Evolutionary conservation across 2,329 filamentous ascomycete genomes (phyloP), one percentile per base, ranked within the genome.

Genomic region (Bipolaris zeicola): DNA sequence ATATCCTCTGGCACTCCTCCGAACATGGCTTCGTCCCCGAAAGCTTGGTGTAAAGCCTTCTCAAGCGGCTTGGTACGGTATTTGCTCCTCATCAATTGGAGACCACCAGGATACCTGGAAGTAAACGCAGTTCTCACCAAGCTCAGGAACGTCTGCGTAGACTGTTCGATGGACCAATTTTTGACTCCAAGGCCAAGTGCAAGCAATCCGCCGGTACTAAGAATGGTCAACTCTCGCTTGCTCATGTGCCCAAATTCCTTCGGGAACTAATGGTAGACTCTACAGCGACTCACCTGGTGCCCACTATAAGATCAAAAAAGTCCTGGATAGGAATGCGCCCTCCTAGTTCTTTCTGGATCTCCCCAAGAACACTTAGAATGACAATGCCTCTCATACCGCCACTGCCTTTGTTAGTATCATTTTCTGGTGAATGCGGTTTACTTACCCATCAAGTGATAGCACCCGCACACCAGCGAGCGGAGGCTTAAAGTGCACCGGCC

Each of bases 231-330:
- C 8, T 10, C 8, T 28, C 26, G 8, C 26, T 28, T 28, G 26
- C 26, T 28, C 26, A 28, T 28, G 8, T 28, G 26, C 26, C 26
- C 7, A 28, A 28, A 28, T 8, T 10, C 26, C 26, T 28, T 28
- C 3, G 26, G 26, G 26, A 28, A 28, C 8, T 28, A 28, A 28
- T 28, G 7, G 26, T 28, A 28, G 8, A 28, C 26, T 28, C 26
- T 28, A 10, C 7, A 39, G 20, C 16, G 5, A 39, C 16, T 28
- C 33, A 65, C 66, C 66, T 66, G 3, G 61, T 67, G 20, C 66
- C 66, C 16, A 66, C 76, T 22, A 83, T 78, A 1, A 83, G 72
- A 55, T 83, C 81, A 53, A 83, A 81, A 64, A 83, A 82, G 1
- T 66, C 65, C 43, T 77, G 77, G 2, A 82, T 75, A 0, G 74